phyloP scores from a whole-genome alignment of 805 yeast species.

The Ogataea philodendri region DNA sequence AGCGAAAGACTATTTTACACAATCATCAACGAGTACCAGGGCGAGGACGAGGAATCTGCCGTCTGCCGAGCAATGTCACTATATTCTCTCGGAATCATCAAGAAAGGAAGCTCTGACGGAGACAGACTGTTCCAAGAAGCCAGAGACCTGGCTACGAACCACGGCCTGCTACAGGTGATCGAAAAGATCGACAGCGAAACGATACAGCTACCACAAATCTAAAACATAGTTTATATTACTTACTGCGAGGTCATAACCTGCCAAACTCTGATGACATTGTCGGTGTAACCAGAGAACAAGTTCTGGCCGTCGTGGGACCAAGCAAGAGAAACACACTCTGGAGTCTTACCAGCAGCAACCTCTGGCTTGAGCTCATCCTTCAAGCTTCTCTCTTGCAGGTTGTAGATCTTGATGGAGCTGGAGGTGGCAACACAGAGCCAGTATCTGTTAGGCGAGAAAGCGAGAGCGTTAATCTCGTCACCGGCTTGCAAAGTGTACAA shows the following conservation, averaged over 20 bases:
- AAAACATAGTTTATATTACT: conserved; percentile 20
- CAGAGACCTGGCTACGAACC: conserved; percentile 62
- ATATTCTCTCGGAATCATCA: conserved; percentile 81
- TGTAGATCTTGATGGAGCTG: conserved; percentile 96
- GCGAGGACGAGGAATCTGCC: conserved; percentile 6
- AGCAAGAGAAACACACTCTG: conserved; percentile 96
- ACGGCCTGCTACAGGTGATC: conserved; percentile 61
- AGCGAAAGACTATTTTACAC: conserved; percentile 25
- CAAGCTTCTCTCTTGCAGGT: conserved; percentile 90
- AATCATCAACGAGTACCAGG: conserved; percentile 13
- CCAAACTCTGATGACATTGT: conserved; percentile 99
- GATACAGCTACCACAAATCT: conserved; percentile 11
- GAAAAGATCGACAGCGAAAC: conserved; percentile 65
- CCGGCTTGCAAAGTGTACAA: conserved; percentile 93
- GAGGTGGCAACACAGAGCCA: conserved; percentile 99
- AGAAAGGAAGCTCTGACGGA: conserved; percentile 59
- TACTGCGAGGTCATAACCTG: conserved; percentile 90
- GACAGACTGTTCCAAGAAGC: conserved; percentile 65
- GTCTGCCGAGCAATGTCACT: conserved; percentile 63
- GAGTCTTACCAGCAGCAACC: conserved; percentile 94
- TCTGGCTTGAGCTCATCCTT: conserved; percentile 98
- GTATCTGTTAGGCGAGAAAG: conserved; percentile 99
- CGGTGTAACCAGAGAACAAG: conserved; percentile 99
- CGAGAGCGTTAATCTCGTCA: conserved; percentile 96
- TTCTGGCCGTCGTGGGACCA: conserved; percentile 99